Conservation (phyloP, 345 rosid species). For the Heritiera fomes region DNA sequence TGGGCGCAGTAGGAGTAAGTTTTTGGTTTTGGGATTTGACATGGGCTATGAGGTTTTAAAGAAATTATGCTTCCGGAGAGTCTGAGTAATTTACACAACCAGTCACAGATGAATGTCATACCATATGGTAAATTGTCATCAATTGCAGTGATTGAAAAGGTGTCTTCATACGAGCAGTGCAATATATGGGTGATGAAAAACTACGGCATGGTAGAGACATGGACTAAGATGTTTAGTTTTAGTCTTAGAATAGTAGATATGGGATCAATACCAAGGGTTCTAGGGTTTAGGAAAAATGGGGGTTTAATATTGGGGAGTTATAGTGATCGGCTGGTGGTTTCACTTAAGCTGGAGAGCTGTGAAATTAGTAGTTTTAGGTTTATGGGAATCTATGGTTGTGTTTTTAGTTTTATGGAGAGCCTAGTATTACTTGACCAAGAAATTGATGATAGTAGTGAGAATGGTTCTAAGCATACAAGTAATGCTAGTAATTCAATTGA, state of each 20-base stretch:
- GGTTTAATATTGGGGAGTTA: neutral
- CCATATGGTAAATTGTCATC: slow-evolving; percentile 10
- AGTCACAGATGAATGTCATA: neutral
- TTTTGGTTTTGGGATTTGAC: slow-evolving; percentile 9
- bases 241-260: neutral
- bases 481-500: neutral
- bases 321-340: neutral
- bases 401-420: slow-evolving; percentile 5
- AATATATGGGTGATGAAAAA: slow-evolving; percentile 11
- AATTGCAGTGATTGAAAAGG: neutral
- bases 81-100: neutral
- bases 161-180: neutral
- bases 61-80: slow-evolving; percentile 15
- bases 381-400: neutral
- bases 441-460: neutral
- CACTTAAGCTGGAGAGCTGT: neutral
- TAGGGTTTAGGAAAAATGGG: slow-evolving; percentile 7
- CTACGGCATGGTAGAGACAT: neutral
- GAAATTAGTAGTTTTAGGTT: neutral
- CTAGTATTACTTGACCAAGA: slow-evolving; percentile 10
- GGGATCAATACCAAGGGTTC: neutral
- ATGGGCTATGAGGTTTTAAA: slow-evolving; percentile 6
- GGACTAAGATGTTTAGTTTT: slow-evolving; percentile 2
- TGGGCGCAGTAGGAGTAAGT: neutral
- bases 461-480: neutral